Evolutionary conservation across 2,329 filamentous ascomycete genomes (phyloP).

Genomic region (Arthrobotrys sphaeroides): DNA sequence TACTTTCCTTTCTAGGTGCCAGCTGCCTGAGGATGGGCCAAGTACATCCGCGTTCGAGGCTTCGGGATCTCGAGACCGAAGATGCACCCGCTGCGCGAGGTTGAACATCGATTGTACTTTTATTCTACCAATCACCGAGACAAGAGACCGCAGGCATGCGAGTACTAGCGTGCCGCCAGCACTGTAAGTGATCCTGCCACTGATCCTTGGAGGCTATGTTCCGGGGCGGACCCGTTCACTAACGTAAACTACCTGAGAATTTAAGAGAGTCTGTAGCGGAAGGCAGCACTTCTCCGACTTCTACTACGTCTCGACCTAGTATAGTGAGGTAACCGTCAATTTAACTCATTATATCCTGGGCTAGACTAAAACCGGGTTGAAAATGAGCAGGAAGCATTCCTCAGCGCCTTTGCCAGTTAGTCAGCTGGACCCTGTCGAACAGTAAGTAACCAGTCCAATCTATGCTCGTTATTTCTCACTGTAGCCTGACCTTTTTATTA

Average conservation of each 20-base stretch:
- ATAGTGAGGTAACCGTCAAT: slow-evolving; percentile 15
- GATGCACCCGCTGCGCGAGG: slow-evolving; percentile 54
- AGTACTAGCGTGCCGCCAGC: background rate
- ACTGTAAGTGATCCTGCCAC: slow-evolving; percentile 12
- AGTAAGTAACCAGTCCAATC: slow-evolving; percentile 25
- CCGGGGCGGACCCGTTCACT: background rate
- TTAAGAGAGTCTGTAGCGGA: slow-evolving; percentile 31
- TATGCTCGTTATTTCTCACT: background rate
- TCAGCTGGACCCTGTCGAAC: slow-evolving; percentile 53
- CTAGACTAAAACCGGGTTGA: background rate
- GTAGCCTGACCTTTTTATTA: background rate
- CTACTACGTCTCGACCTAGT: slow-evolving; percentile 25
- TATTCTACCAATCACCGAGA: slow-evolving; percentile 55
- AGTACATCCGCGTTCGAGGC: slow-evolving; percentile 27
- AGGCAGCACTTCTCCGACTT: slow-evolving; percentile 8
- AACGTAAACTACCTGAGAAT: background rate
- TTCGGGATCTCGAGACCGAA: slow-evolving; percentile 39
- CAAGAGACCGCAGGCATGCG: slow-evolving; percentile 39
- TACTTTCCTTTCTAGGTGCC: slow-evolving; percentile 31
- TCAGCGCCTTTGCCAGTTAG: slow-evolving; percentile 9
- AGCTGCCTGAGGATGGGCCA: slow-evolving; percentile 34
- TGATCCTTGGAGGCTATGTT: background rate
- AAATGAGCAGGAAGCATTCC: slow-evolving; percentile 33
- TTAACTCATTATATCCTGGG: background rate
- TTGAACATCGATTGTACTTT: slow-evolving; percentile 56